Evolutionary conservation across 768 basidiomycete species (phyloP).

Genomic region (Mycena capillaripes): DNA sequence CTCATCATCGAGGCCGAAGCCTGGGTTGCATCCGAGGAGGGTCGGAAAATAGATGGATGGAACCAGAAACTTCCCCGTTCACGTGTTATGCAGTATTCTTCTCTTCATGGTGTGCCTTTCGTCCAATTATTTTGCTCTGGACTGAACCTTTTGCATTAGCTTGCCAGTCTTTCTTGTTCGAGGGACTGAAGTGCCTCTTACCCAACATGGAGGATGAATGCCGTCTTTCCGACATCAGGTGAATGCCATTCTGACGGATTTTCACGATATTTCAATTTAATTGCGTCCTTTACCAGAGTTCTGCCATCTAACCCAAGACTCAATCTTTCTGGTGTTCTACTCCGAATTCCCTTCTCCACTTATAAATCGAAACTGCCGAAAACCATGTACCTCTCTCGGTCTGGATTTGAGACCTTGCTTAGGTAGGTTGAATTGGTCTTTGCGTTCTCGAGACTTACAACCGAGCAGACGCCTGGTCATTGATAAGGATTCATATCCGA

Average conservation of each 20-base stretch:
- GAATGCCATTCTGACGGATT: neutral
- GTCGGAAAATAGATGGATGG: constrained; percentile 37
- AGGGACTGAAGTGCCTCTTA: constrained; percentile 36
- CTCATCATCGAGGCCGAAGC: constrained; percentile 49
- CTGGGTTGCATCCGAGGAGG: constrained; percentile 42
- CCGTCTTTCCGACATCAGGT: constrained; percentile 32
- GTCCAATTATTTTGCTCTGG: neutral
- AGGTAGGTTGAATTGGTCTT: constrained; percentile 13
- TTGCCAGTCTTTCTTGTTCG: constrained; percentile 32
- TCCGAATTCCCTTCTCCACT: constrained; percentile 28
- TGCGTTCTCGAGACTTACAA: neutral
- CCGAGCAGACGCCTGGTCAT: constrained; percentile 41
- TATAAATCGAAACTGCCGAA: constrained; percentile 31
- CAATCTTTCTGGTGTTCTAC: constrained; percentile 27
- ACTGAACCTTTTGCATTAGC: constrained; percentile 18
- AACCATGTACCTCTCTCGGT: constrained; percentile 39
- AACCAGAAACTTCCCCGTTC: constrained; percentile 32
- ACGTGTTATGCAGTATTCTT: constrained; percentile 45
- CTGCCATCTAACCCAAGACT: constrained; percentile 36
- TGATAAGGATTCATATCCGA: constrained; percentile 33
- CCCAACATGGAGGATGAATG: constrained; percentile 39
- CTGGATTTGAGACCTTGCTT: constrained; percentile 47
- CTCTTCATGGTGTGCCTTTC: constrained; percentile 37
- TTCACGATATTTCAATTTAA: neutral
- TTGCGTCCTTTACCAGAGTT: constrained; percentile 19